Evolutionary conservation across 257 asterid genomes (phyloP).

Genomic region (Ophiorrhiza pumila): DNA sequence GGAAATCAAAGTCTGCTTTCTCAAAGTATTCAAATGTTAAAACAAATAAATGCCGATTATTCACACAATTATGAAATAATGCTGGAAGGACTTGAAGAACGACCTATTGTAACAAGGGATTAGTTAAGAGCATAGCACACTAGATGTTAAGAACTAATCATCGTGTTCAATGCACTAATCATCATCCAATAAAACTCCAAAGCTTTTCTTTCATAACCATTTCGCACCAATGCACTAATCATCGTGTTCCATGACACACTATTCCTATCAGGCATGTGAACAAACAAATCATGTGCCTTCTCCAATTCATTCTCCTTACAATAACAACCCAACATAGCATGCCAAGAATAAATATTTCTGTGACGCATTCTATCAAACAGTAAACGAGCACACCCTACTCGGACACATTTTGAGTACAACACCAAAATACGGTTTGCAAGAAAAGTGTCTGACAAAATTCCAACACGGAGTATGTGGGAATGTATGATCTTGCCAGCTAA

Average conservation of each 20-base stretch:
- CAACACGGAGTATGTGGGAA: slow-evolving; percentile 47
- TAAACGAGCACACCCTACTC: slow-evolving; percentile 37
- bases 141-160: background rate
- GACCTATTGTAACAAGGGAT: background rate
- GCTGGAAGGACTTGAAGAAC: background rate
- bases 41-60: background rate
- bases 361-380: slow-evolving; percentile 63
- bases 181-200: slow-evolving; percentile 46
- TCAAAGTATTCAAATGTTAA: background rate
- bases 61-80: background rate
- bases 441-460: slow-evolving; percentile 39
- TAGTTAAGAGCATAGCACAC: background rate
- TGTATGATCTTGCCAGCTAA: slow-evolving; percentile 52
- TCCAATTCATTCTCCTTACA: slow-evolving; percentile 49
- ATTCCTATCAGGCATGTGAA: slow-evolving; percentile 54
- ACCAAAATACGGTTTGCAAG: slow-evolving; percentile 56
- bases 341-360: slow-evolving; percentile 60
- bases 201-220: slow-evolving; percentile 50
- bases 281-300: slow-evolving; percentile 47
- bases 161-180: too few species aligned
- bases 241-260: slow-evolving; percentile 64
- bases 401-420: slow-evolving; percentile 60
- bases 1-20: background rate
- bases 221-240: slow-evolving; percentile 47
- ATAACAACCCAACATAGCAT: slow-evolving; percentile 54